A percentile compares a stretch with the other conserved stretches of the same genome.
Conservation (phyloP, 164 flowering plant genomes). For the Hamamelis virginiana region DNA sequence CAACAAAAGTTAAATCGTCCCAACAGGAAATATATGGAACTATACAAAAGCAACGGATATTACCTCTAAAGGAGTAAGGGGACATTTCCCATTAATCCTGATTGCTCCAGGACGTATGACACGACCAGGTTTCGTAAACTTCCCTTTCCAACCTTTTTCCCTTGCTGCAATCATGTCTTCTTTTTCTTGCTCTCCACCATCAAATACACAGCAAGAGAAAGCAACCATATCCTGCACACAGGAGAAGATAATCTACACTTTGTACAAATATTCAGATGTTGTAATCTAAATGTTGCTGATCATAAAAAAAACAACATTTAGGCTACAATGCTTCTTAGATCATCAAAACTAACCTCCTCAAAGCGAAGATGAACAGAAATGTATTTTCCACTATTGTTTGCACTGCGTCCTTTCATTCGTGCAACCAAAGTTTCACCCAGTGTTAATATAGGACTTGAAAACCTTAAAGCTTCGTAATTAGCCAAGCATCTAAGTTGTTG, state of each 20-base stretch:
- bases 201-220: constrained; percentile 93
- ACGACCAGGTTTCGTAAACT: constrained; percentile 87
- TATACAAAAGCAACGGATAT: constrained; percentile 3
- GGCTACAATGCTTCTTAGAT: neutral
- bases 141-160: constrained; percentile 96
- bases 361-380: constrained; percentile 95
- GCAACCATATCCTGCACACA: constrained; percentile 93
- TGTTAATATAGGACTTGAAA: constrained; percentile 61
- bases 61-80: constrained; percentile 96
- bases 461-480: constrained; percentile 84
- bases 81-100: constrained; percentile 90
- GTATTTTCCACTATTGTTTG: constrained; percentile 69
- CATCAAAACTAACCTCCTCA: constrained; percentile 68
- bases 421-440: constrained; percentile 69
- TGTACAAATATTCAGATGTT: neutral
- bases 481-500: constrained; percentile 95
- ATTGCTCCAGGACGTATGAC: constrained; percentile 85
- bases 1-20: neutral
- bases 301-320: neutral
- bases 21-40: neutral
- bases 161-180: constrained; percentile 85
- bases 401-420: constrained; percentile 81
- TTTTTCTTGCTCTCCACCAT: constrained; percentile 80
- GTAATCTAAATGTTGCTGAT: neutral
- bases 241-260: neutral